phyloP scores from a whole-genome alignment of 192 early-diverging fungal species.

The Chytriomyces confervae region DNA sequence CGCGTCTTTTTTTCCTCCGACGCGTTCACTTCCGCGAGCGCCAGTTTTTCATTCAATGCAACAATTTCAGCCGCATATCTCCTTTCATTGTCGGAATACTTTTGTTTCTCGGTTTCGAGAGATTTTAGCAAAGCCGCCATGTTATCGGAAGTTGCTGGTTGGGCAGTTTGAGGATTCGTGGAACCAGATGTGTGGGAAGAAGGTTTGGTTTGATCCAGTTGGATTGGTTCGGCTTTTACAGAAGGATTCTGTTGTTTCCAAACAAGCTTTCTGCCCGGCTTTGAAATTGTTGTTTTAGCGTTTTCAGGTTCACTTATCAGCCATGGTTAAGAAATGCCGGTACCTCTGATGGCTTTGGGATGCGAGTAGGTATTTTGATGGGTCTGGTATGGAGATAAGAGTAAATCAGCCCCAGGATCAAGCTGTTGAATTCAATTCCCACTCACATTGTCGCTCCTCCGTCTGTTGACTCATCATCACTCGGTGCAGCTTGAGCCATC shows the following conservation, averaged over 20 bases:
- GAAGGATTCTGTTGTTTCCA: too few relatives aligned
- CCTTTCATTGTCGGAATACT: conserved; percentile 35
- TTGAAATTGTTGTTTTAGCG: too few relatives aligned
- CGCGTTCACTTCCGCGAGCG: background rate
- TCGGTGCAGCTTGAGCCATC: background rate
- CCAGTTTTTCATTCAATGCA: conserved; percentile 33
- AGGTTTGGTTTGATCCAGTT: too few relatives aligned
- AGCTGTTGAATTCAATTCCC: background rate
- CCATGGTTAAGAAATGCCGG: background rate
- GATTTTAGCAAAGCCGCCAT: too few relatives aligned
- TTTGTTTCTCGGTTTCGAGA: conserved; percentile 43
- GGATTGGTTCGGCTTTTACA: too few relatives aligned
- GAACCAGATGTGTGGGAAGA: too few relatives aligned
- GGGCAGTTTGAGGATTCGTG: too few relatives aligned
- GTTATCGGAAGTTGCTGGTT: too few relatives aligned
- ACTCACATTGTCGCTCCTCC: background rate
- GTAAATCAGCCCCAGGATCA: background rate
- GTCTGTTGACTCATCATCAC: background rate
- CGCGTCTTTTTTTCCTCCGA: conserved; percentile 10
- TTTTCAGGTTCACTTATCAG: too few relatives aligned
- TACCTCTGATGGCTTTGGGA: conserved; percentile 18
- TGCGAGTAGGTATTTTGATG: background rate
- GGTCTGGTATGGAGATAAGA: background rate
- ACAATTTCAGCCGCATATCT: conserved; percentile 46
- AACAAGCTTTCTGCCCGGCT: too few relatives aligned